Base-by-base conservation (phyloP, 495 filamentous ascomycete species). In the Astrothelium macrocarpum region DNA sequence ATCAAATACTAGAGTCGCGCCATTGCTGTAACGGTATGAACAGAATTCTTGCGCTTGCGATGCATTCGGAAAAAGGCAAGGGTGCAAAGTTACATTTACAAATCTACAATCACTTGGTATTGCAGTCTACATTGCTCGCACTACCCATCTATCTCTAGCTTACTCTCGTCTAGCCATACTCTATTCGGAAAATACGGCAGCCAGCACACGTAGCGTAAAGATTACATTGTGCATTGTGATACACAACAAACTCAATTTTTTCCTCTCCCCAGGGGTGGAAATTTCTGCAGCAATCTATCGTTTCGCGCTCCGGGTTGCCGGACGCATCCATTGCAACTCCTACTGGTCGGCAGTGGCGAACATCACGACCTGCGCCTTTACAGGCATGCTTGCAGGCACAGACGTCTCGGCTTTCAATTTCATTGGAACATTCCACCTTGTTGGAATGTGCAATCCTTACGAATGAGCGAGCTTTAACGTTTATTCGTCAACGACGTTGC, bases 21-120 rank as follows among this genome's bases (percentile, higher is more conserved):
- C 49, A 26, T 56, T 7, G 29, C 10, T 28, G 49, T 29, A 56
- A 56, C 4, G 12, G 23, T 29, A 56, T 29, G 49, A 26, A 25
- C 25, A 56, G 25, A n/a, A 10, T 56, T 56, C 49, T 56, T 49
- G 49, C 49, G 49, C 49, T 56, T 56, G 49, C 20, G 49, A 56
- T 56, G 49, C 49, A 9, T 56, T 56, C 10, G 49, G 49, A 56
- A 56, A 56, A 29, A 56, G 49, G 23, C 49, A 56, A 56, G 49
- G 49, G 25, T 56, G n/a, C 25, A 26, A 28, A 56, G 49, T 56
- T 56, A 56, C 49, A 56, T 56, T 29, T 56, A n/a, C 49, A 56
- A 28, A 56, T 56, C 16, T 56, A n/a, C 49, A 56, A 28, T 29
- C 49, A 29, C 20, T 23, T 56, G 4, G 23, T 12, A 56, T 20